phyloP scores from a whole-genome alignment of 768 basidiomycete genomes.

The Suillus fuscotomentosus region DNA sequence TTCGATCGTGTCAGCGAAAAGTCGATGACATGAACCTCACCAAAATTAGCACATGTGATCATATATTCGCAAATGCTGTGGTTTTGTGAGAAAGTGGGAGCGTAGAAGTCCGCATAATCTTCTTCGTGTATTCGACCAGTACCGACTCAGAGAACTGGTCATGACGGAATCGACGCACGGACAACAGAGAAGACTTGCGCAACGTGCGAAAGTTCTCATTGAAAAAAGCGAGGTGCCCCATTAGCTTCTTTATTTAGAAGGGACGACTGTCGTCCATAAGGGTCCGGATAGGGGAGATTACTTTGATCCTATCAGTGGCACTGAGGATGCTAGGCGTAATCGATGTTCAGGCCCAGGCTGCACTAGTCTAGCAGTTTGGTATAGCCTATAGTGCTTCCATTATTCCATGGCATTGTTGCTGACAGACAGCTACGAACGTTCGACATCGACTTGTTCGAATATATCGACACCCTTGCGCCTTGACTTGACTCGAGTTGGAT shows the following conservation, averaged over 20 bases:
- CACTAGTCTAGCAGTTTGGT: not conserved
- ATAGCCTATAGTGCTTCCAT: not conserved
- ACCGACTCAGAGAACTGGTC: not conserved
- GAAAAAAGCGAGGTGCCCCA: not conserved
- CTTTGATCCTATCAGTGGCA: not conserved
- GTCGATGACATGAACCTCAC: not conserved
- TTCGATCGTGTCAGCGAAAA: not conserved
- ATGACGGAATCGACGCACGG: not conserved
- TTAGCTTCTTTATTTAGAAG: not conserved
- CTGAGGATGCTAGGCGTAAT: not conserved
- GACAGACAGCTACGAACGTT: not conserved
- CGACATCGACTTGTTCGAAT: not conserved
- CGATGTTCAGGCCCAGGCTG: not conserved
- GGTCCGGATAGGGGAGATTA: not conserved
- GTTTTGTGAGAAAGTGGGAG: not conserved
- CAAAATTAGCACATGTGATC: not conserved
- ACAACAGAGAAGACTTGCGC: not conserved
- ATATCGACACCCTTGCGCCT: not conserved
- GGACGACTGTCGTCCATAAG: not conserved
- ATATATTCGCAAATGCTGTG: not conserved
- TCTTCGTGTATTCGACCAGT: not conserved
- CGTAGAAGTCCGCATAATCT: not conserved
- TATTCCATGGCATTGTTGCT: not conserved
- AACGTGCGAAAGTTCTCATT: not conserved
- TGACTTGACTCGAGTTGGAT: not conserved